phyloP scores from a whole-genome alignment of 106 monocot genomes.

The Dendrobium chrysotoxum region DNA sequence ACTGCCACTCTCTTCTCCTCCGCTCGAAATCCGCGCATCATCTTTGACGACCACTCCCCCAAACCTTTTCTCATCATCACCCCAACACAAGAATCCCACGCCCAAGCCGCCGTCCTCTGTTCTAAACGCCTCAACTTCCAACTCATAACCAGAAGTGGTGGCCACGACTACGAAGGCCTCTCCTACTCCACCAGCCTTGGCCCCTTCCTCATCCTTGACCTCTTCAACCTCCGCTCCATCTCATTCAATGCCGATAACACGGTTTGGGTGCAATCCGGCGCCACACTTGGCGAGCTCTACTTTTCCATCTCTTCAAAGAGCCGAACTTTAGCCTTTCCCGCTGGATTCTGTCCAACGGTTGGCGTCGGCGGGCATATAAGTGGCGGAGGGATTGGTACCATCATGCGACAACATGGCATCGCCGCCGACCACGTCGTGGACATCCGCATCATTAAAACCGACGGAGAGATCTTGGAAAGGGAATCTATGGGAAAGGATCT shows the following conservation, averaged over 20 bases:
- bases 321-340: slow-evolving; percentile 21
- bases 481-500: slow-evolving; percentile 53
- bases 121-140: slow-evolving; percentile 10
- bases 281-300: slow-evolving; percentile 43
- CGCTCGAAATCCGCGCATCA: slow-evolving; percentile 20
- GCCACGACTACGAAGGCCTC: slow-evolving; percentile 36
- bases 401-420: slow-evolving; percentile 29
- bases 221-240: slow-evolving; percentile 27
- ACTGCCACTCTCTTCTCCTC: slow-evolving; percentile 14
- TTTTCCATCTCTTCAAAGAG: slow-evolving; percentile 23
- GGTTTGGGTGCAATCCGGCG: slow-evolving; percentile 38
- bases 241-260: slow-evolving; percentile 11
- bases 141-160: slow-evolving; percentile 23
- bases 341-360: slow-evolving; percentile 35
- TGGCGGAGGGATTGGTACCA: slow-evolving; percentile 38
- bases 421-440: slow-evolving; percentile 39
- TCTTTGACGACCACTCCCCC: not conserved
- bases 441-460: slow-evolving; percentile 25
- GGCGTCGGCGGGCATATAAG: slow-evolving; percentile 40
- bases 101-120: slow-evolving; percentile 30
- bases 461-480: slow-evolving; percentile 22
- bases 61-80: slow-evolving; percentile 32
- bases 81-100: slow-evolving; percentile 24
- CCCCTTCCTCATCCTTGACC: slow-evolving; percentile 38
- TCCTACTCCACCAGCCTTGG: slow-evolving; percentile 16